phyloP scores from a whole-genome alignment of 148 eudicot species.

The Suaeda aralocaspica region DNA sequence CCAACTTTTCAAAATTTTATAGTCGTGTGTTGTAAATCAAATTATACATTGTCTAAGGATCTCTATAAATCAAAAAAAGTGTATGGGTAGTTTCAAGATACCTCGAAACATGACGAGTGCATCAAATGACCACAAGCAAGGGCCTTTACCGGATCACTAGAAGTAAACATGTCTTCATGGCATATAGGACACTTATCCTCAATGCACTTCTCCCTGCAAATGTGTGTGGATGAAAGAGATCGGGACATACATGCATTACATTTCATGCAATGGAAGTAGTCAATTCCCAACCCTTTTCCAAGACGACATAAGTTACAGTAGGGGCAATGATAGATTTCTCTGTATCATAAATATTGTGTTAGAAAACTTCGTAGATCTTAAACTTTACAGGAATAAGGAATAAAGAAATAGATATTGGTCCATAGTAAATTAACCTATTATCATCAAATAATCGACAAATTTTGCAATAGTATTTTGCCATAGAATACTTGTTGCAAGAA shows the following conservation, averaged over 20 bases:
- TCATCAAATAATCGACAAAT: slow-evolving; percentile 94
- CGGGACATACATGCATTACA: slow-evolving; percentile 92
- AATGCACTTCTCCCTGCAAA: slow-evolving; percentile 74
- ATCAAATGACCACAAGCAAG: slow-evolving; percentile 93
- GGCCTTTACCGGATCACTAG: slow-evolving; percentile 72
- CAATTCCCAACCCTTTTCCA: slow-evolving; percentile 93
- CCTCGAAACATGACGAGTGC: slow-evolving; percentile 98
- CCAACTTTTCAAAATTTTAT: no score
- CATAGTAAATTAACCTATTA: slow-evolving; percentile 51
- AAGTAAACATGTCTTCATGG: slow-evolving; percentile 82
- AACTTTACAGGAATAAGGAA: background rate
- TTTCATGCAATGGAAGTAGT: slow-evolving; percentile 90
- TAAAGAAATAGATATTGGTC: background rate
- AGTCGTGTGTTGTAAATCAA: no score
- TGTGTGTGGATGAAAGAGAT: slow-evolving; percentile 50
- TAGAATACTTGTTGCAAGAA: slow-evolving; percentile 57
- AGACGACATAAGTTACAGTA: slow-evolving; percentile 93
- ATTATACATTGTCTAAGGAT: background rate
- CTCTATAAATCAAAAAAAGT: background rate
- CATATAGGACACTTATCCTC: slow-evolving; percentile 95
- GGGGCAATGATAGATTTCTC: slow-evolving; percentile 95
- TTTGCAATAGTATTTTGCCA: slow-evolving; percentile 83
- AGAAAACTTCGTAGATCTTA: background rate
- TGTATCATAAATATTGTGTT: slow-evolving; percentile 42
- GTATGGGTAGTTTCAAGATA: slow-evolving; percentile 18